Conservation (phyloP, 78 protist species). For the Dictyostelium discoideum region DNA sequence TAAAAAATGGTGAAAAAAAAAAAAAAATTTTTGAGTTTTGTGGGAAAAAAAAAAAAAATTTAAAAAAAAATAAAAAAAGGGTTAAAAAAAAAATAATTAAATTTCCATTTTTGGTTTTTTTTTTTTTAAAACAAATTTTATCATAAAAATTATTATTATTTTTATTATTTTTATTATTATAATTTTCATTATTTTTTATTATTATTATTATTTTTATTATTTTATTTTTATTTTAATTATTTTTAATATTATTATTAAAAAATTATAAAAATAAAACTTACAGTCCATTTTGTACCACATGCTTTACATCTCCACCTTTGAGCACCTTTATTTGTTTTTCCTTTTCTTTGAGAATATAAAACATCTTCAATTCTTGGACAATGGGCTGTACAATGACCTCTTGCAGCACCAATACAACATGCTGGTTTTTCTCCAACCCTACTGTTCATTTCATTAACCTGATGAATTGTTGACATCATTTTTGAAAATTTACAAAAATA, state of each 20-base stretch:
- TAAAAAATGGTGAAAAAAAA: too few relatives aligned
- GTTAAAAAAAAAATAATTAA: not conserved
- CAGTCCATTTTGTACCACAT: constrained; percentile 82
- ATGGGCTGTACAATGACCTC: constrained; percentile 76
- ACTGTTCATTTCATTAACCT: not conserved
- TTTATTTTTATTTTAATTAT: not conserved
- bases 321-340: constrained; percentile 77
- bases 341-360: constrained; percentile 67
- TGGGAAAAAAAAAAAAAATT: too few relatives aligned
- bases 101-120: too few relatives aligned
- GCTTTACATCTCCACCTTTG: constrained; percentile 80
- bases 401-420: constrained; percentile 51
- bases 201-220: too few relatives aligned
- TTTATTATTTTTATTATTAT: too few relatives aligned
- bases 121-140: too few relatives aligned
- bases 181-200: too few relatives aligned
- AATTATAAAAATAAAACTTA: not conserved
- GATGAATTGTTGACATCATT: constrained; percentile 41
- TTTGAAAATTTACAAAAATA: not conserved
- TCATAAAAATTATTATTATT: too few relatives aligned
- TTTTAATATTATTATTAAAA: not conserved
- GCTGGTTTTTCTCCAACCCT: constrained; percentile 33
- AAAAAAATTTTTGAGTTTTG: too few relatives aligned
- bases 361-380: constrained; percentile 78
- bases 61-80: not conserved